Evolutionary conservation across 202 grass and related monocot genomes (phyloP).

Genomic region (Panicum virgatum): DNA sequence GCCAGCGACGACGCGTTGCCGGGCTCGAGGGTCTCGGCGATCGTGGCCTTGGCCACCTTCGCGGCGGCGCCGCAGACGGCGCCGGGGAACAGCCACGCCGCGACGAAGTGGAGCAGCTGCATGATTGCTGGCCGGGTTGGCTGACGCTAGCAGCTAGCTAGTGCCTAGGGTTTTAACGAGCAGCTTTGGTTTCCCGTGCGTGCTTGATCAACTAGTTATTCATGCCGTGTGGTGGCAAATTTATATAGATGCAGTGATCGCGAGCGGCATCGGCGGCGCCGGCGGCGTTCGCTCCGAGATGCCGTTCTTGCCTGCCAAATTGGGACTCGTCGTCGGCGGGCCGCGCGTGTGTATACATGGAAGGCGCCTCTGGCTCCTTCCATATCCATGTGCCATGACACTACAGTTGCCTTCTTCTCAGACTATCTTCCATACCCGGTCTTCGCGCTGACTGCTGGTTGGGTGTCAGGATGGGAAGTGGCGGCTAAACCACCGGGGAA

Average conservation of each 20-base stretch:
- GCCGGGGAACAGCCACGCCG: conserved; percentile 38
- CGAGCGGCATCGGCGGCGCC: background rate
- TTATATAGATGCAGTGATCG: background rate
- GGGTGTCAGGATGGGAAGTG: too few species aligned
- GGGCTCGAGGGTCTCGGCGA: background rate
- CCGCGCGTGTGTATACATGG: background rate
- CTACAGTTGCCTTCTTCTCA: background rate
- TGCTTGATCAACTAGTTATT: background rate
- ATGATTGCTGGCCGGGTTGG: background rate
- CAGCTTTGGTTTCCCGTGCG: background rate
- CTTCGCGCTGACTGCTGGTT: too few species aligned
- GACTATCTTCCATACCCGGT: background rate
- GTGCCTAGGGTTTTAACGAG: too few species aligned
- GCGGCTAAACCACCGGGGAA: too few species aligned
- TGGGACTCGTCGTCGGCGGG: background rate
- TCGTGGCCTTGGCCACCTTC: background rate
- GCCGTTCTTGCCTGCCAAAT: too few species aligned
- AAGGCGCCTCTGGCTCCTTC: background rate
- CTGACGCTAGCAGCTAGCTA: too few species aligned
- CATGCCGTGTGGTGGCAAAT: background rate
- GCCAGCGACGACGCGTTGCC: background rate
- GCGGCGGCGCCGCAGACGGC: background rate
- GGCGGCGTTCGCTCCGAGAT: background rate
- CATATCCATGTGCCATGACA: background rate
- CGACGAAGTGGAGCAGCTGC: conserved; percentile 13